A percentile compares a stretch with the other conserved stretches of the same genome.
phyloP scores from a whole-genome alignment of 176 grass and related monocot species.

The Phragmites australis region DNA sequence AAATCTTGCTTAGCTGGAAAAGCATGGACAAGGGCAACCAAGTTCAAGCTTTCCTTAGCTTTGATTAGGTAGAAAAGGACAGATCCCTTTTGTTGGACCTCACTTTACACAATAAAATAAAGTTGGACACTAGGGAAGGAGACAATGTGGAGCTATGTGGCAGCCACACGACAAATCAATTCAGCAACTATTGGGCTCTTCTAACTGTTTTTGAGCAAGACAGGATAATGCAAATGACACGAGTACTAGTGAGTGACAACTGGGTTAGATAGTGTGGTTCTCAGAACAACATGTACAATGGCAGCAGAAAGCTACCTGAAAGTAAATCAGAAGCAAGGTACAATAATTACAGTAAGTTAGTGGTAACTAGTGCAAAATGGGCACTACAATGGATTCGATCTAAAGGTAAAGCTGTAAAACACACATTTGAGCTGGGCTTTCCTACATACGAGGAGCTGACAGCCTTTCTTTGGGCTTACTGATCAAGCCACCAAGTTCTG shows the following conservation, averaged over 20 bases:
- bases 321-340: constrained; percentile 38
- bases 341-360: constrained; percentile 36
- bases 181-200: constrained; percentile 4
- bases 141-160: constrained; percentile 24
- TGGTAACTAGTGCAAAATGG: not conserved
- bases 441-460: not conserved
- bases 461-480: constrained; percentile 32
- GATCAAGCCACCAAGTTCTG: constrained; percentile 28
- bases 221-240: not conserved
- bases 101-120: constrained; percentile 42
- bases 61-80: constrained; percentile 45
- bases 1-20: constrained; percentile 46
- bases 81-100: constrained; percentile 28
- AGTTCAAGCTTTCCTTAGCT: constrained; percentile 37
- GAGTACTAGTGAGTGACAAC: not conserved
- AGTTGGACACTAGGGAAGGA: constrained; percentile 39
- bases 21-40: constrained; percentile 40
- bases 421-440: constrained; percentile 14
- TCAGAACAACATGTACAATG: constrained; percentile 6
- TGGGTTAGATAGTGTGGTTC: not conserved
- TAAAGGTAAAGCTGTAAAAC: constrained; percentile 36
- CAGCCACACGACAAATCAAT: constrained; percentile 21
- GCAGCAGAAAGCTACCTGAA: constrained; percentile 21
- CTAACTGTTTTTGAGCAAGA: constrained; percentile 11
- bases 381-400: constrained; percentile 22